Evolutionary conservation across 2,329 filamentous ascomycete species (phyloP).

Genomic region (Talaromyces atroroseus): DNA sequence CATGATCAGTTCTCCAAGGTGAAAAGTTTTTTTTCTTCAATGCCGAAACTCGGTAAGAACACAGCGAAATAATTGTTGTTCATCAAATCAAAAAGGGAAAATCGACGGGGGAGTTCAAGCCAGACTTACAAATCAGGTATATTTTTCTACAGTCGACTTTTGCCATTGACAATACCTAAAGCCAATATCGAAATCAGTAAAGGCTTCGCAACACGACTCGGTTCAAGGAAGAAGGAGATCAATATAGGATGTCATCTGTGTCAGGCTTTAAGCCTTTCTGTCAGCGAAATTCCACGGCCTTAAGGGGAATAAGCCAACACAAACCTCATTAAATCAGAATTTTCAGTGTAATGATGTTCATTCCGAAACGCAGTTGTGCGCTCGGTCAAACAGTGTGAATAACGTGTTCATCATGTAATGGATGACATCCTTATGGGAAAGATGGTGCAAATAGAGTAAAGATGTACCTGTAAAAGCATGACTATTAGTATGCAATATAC

Average conservation of each 20-base stretch:
- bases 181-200: conserved; percentile 1
- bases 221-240: conserved; percentile 1
- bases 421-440: conserved; percentile 26
- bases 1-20: conserved; percentile 61
- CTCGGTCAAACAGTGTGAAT: conserved; percentile 66
- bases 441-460: conserved; percentile 13
- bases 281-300: conserved; percentile 26
- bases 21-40: conserved; percentile 55
- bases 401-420: conserved; percentile 58
- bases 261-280: conserved; percentile 33
- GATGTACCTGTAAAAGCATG: conserved; percentile 13
- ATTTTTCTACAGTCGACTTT: neutral
- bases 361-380: conserved; percentile 45
- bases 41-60: conserved; percentile 56
- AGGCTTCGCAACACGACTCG: neutral
- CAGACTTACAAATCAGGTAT: neutral
- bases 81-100: conserved; percentile 31
- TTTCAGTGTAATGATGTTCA: conserved; percentile 58
- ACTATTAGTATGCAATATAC: conserved; percentile 3
- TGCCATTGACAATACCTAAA: neutral
- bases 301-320: neutral
- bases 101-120: neutral
- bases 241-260: conserved; percentile 31
- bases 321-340: conserved; percentile 68
- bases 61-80: conserved; percentile 61